Evolutionary conservation across 2,329 filamentous ascomycete genomes (phyloP), one percentile per base, ranked within the genome.

Genomic region (Verticillium zaregamsianum): DNA sequence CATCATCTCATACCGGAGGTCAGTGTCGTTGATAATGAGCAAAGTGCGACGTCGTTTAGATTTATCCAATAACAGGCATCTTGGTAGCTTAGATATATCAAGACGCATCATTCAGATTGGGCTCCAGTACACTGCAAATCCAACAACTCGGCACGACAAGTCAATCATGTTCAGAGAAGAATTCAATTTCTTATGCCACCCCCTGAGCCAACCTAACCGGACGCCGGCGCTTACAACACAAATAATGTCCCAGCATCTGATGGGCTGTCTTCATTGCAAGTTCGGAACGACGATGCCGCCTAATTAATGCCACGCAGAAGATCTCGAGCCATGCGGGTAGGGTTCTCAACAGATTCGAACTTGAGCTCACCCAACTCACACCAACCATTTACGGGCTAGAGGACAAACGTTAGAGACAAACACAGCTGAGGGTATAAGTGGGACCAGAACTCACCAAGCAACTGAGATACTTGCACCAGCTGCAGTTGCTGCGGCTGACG

Each of bases 401-500:
- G 23, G 9, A 11, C 33, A 14, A 58, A 49, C 9, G 64, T 75
- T 67, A 75, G 71, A 58, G 49, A 31, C 25, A 55, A 33, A 20
- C 14, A 5, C 12, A 35, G n/a, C 11, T 35, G 33, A 9, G 33
- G 33, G 33, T 35, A 61, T 35, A 33, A 3, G 2, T 15, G 7
- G 23, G 25, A 8, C 17, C 12, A 33, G 15, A 62, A 89, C 92
- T 86, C 80, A 95, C 92, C 78, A 99, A 78, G 72, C 95, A 99
- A 74, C 90, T 96, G 68, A 99, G 77, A 71, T 96, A 95, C 80
- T 96, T 95, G 82, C 95, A 99, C 95, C 95, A 99, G 12, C 78
- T 81, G 75, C 95, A 99, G 33, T 84, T 88, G 57, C 87, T 86
- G 63, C 85, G 84, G 73, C 89, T 88, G 65, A 85, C 85, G 77